Conservation (phyloP, 192 early-diverging fungal species). For the Entrophospora sp. region DNA sequence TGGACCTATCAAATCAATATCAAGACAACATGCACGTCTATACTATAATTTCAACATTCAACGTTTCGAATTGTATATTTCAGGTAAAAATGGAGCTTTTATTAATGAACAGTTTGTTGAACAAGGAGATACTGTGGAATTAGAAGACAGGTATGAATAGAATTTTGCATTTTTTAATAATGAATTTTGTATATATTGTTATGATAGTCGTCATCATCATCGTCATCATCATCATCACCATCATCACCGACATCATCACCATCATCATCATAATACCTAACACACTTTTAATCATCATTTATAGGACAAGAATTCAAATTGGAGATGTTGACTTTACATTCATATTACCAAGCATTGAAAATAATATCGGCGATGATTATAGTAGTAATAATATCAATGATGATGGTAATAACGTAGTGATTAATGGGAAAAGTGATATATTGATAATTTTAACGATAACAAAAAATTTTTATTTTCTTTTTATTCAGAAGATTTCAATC, state of each 20-base stretch:
- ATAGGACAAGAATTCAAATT: conserved; percentile 73
- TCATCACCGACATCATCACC: neutral
- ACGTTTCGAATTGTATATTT: conserved; percentile 76
- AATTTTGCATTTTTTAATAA: neutral
- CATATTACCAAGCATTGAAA: conserved; percentile 55
- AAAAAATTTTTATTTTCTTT: too few relatives aligned
- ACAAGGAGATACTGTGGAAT: conserved; percentile 50
- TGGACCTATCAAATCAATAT: conserved; percentile 76
- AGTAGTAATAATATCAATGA: neutral
- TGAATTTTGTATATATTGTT: neutral
- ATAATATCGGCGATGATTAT: conserved; percentile 22
- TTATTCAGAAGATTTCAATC: too few relatives aligned
- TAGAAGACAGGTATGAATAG: conserved; percentile 49
- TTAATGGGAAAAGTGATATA: too few relatives aligned
- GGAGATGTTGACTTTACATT: conserved; percentile 75
- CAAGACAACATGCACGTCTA: conserved; percentile 75
- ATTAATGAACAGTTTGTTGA: conserved; percentile 77
- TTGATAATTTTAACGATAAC: too few relatives aligned
- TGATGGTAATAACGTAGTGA: conserved; percentile 13
- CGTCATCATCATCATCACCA: neutral
- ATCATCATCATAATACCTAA: neutral
- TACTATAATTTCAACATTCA: conserved; percentile 76
- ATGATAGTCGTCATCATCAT: neutral
- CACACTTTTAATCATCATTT: neutral
- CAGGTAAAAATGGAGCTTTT: conserved; percentile 83